Evolutionary conservation across 768 basidiomycete species (phyloP), one percentile per base, ranked within the genome.

Genomic region (Postia placenta): DNA sequence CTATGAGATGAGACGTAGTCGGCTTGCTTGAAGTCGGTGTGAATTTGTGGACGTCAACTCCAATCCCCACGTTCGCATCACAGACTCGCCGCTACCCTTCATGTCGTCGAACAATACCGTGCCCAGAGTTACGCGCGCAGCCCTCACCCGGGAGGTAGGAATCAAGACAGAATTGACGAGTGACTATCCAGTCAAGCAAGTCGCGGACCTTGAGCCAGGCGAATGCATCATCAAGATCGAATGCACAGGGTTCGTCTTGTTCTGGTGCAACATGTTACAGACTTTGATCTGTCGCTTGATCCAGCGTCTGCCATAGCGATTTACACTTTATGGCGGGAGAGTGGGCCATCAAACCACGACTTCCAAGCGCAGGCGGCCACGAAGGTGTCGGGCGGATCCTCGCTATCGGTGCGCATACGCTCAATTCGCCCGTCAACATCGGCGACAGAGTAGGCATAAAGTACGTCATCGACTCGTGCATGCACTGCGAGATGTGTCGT

Each of bases 401-500:
- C 26, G 89, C 87, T 14, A 86, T 92, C 55, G 88, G 78, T 11
- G 70, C 75, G 3, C 64, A 81, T 58, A 83, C 85, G 0, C 45
- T 60, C 9, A 39, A 69, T 25, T 77, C 74, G 19, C 76, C 78
- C 0, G 75, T 90, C 55, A 79, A 84, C 56, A 48, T 88, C 28
- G 88, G 88, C 6, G 79, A 88, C 37, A 74, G 84, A 9, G 86
- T 89, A 22, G 87, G 88, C 2, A 77, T 90, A 64, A 90, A 90
- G 62, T 84, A 81, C 81, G 65, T 82, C 5, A 81, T 81, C 1
- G 70, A 80, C 56, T 79, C 74, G 53, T 88, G 88, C 57, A 69
- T 82, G 12, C 67, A 80, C 47, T 92, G 87, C 60, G 83, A 85
- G 33, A 37, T 45, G 49, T 92, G 89, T 61, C 72, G 77, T 42